Conservation (phyloP, 2,329 filamentous ascomycete genomes). For the Xylogone sp. region DNA sequence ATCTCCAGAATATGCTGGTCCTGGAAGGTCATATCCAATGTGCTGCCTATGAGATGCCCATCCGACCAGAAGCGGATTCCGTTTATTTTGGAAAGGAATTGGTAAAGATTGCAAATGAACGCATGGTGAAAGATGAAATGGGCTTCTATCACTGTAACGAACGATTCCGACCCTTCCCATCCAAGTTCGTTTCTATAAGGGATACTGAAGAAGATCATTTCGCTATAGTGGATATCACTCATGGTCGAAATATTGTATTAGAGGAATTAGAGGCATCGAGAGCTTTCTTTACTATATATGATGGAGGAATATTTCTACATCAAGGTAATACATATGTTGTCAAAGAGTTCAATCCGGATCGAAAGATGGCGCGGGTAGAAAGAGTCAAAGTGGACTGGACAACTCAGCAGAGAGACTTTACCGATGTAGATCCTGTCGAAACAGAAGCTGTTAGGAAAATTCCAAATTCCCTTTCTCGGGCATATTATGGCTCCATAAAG, state of each 20-base stretch:
- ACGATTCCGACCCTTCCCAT: slow-evolving; percentile 81
- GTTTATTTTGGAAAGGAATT: slow-evolving; percentile 78
- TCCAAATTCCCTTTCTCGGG: slow-evolving; percentile 55
- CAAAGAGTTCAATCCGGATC: slow-evolving; percentile 78
- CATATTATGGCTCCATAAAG: slow-evolving; percentile 82
- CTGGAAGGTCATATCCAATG: slow-evolving; percentile 94
- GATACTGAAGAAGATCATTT: slow-evolving; percentile 91
- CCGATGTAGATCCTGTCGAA: slow-evolving; percentile 89
- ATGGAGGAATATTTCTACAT: slow-evolving; percentile 94
- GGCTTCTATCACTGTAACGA: slow-evolving; percentile 91
- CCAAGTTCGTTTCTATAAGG: slow-evolving; percentile 79
- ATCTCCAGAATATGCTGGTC: slow-evolving; percentile 87
- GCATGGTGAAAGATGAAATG: slow-evolving; percentile 67
- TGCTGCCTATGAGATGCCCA: slow-evolving; percentile 91
- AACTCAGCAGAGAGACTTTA: slow-evolving; percentile 88
- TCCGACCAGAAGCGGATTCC: slow-evolving; percentile 70
- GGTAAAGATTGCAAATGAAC: slow-evolving; percentile 64
- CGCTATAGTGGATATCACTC: slow-evolving; percentile 84
- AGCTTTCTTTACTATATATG: slow-evolving; percentile 95
- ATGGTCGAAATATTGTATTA: slow-evolving; percentile 77
- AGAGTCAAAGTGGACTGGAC: slow-evolving; percentile 92
- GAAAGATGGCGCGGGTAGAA: slow-evolving; percentile 81
- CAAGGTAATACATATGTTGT: slow-evolving; percentile 93
- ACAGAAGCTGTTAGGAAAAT: slow-evolving; percentile 83
- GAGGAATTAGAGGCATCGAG: slow-evolving; percentile 95